A percentile compares a stretch with the other conserved stretches of the same genome.
phyloP scores from a whole-genome alignment of 2,329 filamentous ascomycete species.

The Meredithiella fracta region DNA sequence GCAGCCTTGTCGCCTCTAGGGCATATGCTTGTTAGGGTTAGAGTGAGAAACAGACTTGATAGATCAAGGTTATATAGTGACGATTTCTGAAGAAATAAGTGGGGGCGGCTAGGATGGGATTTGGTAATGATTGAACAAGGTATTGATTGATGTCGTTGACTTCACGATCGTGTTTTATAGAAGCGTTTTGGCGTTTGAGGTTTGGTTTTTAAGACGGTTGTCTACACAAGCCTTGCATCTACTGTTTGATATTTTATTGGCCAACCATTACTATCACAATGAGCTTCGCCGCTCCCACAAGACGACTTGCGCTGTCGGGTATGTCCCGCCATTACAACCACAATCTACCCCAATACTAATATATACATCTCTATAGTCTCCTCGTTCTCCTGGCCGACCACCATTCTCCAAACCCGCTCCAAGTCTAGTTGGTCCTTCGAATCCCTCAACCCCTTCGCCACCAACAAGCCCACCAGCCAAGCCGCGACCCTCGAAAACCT shows the following conservation, averaged over 20 bases:
- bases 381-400: slow-evolving; percentile 7
- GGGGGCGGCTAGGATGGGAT: background rate
- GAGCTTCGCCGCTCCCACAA: slow-evolving; percentile 16
- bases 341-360: slow-evolving; percentile 1
- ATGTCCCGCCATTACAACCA: background rate
- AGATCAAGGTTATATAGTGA: background rate
- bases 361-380: slow-evolving; percentile 15
- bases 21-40: background rate
- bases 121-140: too few species aligned
- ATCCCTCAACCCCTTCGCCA: slow-evolving; percentile 21
- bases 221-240: background rate
- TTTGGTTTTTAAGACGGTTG: background rate
- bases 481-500: slow-evolving; percentile 22
- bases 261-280: slow-evolving; percentile 9
- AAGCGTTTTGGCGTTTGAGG: slow-evolving; percentile 1
- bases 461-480: slow-evolving; percentile 14
- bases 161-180: background rate
- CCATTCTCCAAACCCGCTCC: slow-evolving; percentile 22
- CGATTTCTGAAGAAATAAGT: background rate
- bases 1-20: background rate
- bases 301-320: slow-evolving; percentile 16
- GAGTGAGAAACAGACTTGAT: too few species aligned
- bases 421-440: slow-evolving; percentile 26
- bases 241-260: background rate
- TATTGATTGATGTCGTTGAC: too few species aligned